Conservation (phyloP, 116 monocot species). For the Iris pallida region DNA sequence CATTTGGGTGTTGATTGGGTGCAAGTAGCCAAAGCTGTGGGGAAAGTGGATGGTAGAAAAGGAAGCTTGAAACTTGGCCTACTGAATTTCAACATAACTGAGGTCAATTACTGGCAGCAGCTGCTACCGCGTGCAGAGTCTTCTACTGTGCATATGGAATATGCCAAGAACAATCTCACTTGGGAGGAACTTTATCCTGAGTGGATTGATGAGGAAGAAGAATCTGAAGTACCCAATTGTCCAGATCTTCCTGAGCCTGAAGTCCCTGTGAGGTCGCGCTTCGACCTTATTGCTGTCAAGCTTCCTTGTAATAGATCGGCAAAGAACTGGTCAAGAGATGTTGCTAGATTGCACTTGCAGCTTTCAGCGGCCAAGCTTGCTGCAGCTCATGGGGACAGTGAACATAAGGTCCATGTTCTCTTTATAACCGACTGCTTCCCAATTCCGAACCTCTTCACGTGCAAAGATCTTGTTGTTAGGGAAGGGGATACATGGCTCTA, state of each 20-base stretch:
- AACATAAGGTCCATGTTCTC: constrained; percentile 32
- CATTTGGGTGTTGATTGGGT: constrained; percentile 41
- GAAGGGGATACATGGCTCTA: constrained; percentile 72
- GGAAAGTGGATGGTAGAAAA: constrained; percentile 18
- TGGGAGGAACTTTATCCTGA: constrained; percentile 85
- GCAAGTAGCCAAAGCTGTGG: constrained; percentile 22
- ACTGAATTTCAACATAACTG: constrained; percentile 67
- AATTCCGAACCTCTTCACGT: constrained; percentile 63
- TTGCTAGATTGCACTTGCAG: constrained; percentile 76
- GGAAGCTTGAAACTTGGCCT: constrained; percentile 35
- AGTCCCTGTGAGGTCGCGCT: constrained; percentile 4
- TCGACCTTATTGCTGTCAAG: constrained; percentile 66
- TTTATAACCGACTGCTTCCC: constrained; percentile 73
- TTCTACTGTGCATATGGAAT: constrained; percentile 28
- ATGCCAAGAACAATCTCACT: constrained; percentile 35
- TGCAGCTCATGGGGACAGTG: constrained; percentile 13
- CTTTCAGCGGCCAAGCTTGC: constrained; percentile 67
- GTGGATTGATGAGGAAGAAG: constrained; percentile 92
- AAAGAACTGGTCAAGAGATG: constrained; percentile 65
- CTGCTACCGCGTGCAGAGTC: constrained; percentile 26
- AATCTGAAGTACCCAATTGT: constrained; percentile 55
- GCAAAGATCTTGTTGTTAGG: constrained; percentile 49
- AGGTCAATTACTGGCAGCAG: constrained; percentile 32
- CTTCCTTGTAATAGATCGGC: constrained; percentile 58
- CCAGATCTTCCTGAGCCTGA: constrained; percentile 47